Conservation (phyloP, 306 rosid genomes). For the Clitoria ternatea region DNA sequence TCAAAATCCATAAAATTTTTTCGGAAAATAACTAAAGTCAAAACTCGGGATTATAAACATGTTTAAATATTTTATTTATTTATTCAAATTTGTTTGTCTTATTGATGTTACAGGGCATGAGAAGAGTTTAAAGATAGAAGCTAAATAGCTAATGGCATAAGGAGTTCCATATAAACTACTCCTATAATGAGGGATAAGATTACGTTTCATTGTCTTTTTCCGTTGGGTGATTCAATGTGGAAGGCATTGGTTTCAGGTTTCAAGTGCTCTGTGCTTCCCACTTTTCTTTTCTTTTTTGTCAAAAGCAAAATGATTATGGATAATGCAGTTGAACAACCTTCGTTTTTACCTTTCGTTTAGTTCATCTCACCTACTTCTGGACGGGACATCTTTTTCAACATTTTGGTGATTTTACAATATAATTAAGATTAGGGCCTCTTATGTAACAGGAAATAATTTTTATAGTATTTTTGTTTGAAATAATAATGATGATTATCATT, state of each 20-base stretch:
- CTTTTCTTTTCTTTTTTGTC: slow-evolving; percentile 21
- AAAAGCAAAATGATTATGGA: slow-evolving; percentile 18
- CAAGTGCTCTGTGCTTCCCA: slow-evolving; percentile 14
- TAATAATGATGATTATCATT: too few relatives aligned
- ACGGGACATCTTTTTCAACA: slow-evolving; percentile 24
- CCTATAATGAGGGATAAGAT: not conserved
- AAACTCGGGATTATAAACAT: too few relatives aligned
- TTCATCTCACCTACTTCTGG: slow-evolving; percentile 20
- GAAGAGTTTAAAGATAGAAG: not conserved
- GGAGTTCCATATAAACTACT: slow-evolving; percentile 8
- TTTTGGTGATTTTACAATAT: not conserved
- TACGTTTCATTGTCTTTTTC: not conserved
- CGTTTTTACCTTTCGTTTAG: not conserved
- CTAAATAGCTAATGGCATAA: not conserved
- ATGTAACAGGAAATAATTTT: too few relatives aligned
- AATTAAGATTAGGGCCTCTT: not conserved
- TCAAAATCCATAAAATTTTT: too few relatives aligned
- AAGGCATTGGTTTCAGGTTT: not conserved
- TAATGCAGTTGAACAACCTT: slow-evolving; percentile 7
- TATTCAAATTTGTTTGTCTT: too few relatives aligned
- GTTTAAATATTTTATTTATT: too few relatives aligned
- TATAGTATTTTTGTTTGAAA: too few relatives aligned
- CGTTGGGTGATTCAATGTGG: not conserved
- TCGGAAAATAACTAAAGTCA: too few relatives aligned
- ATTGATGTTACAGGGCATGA: too few relatives aligned